Evolutionary conservation across 2,329 filamentous ascomycete genomes (phyloP).

Genomic region (Aspergillus texensis): DNA sequence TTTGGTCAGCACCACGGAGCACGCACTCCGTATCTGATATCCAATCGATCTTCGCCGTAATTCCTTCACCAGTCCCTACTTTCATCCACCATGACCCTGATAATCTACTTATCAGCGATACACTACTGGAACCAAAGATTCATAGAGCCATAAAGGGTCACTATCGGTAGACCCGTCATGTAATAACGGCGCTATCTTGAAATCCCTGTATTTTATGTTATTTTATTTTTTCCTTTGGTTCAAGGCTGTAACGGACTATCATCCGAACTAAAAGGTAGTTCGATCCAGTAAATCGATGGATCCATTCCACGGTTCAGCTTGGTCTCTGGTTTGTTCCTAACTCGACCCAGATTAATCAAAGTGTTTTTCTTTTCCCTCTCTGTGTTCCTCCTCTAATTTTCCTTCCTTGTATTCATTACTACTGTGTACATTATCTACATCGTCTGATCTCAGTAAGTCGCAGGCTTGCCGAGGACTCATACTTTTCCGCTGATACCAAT

Average conservation of each 20-base stretch:
- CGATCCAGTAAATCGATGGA: neutral
- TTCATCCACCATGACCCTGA: constrained; percentile 14
- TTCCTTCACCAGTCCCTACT: neutral
- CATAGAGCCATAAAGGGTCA: neutral
- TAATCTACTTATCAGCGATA: neutral
- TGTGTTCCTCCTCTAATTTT: constrained; percentile 4
- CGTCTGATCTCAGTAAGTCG: neutral
- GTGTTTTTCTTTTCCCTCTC: neutral
- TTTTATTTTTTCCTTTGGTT: constrained; percentile 2
- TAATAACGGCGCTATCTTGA: neutral
- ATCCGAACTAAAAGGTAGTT: constrained; percentile 2
- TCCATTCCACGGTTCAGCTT: neutral
- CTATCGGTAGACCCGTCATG: neutral
- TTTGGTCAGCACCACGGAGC: neutral
- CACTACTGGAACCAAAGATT: neutral
- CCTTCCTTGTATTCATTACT: constrained; percentile 3
- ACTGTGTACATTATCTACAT: neutral
- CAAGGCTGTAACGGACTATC: constrained; percentile 1
- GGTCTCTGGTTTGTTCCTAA: constrained; percentile 1
- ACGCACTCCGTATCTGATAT: neutral
- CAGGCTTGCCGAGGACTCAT: neutral
- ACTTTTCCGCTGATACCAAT: neutral
- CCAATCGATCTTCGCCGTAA: constrained; percentile 4
- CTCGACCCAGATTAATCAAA: neutral
- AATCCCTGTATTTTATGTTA: neutral